Evolutionary conservation across 2,329 filamentous ascomycete species (phyloP).

Genomic region (Hortaea werneckii): DNA sequence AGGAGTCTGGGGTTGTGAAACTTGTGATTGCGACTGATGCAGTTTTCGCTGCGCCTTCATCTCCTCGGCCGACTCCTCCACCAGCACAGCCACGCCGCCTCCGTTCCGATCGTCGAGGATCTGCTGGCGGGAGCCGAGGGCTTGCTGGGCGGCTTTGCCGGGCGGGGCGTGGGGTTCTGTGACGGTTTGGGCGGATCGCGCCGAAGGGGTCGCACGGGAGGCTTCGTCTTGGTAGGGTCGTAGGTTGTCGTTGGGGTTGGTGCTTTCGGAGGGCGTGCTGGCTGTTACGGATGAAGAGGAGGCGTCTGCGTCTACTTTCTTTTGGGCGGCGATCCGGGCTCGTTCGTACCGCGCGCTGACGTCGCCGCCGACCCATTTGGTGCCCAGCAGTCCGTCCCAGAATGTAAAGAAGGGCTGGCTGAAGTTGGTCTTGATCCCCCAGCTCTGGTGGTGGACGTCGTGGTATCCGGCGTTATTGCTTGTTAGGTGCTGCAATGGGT

Average conservation of each 20-base stretch:
- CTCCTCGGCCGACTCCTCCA: constrained; percentile 33
- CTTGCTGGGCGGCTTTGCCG: constrained; percentile 31
- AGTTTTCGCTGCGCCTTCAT: constrained; percentile 11
- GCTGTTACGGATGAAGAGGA: constrained; percentile 8
- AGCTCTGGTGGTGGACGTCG: constrained; percentile 97
- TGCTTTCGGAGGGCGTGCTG: constrained; percentile 5
- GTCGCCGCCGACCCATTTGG: constrained; percentile 67
- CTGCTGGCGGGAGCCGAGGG: constrained; percentile 30
- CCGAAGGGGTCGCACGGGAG: constrained; percentile 13
- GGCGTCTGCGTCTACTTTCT: constrained; percentile 43
- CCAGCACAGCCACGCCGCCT: constrained; percentile 27
- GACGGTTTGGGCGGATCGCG: constrained; percentile 10
- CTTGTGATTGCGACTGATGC: neutral
- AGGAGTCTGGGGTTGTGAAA: neutral
- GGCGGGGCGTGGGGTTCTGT: constrained; percentile 17
- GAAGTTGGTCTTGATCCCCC: constrained; percentile 93
- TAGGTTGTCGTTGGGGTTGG: constrained; percentile 5
- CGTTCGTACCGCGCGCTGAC: constrained; percentile 50
- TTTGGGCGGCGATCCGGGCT: constrained; percentile 45
- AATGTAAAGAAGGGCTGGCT: constrained; percentile 84
- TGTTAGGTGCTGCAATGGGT: constrained; percentile 82
- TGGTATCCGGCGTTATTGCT: constrained; percentile 95
- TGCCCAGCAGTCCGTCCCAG: constrained; percentile 77
- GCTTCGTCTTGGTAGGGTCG: constrained; percentile 14
- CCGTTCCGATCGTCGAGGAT: constrained; percentile 29